A percentile compares a stretch with the other conserved stretches of the same genome.
These are phyloP conservation scores for Chrysosphaeria jannelii DNA, from an alignment of 2,329 filamentous ascomycete species.

Conservation along the genomic window DNA sequence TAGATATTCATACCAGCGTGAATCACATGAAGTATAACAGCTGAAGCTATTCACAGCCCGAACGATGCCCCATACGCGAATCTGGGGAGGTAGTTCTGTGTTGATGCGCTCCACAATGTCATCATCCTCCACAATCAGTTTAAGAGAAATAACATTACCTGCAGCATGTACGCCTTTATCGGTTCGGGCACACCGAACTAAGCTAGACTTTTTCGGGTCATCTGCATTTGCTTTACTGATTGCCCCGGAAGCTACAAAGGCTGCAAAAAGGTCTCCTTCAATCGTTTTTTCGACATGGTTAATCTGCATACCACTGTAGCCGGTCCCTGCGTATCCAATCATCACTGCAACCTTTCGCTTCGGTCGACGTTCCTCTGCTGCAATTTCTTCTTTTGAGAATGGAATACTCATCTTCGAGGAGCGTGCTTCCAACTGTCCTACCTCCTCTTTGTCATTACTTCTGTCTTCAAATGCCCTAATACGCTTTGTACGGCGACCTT, in stretches of 20 bases:
- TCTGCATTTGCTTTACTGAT: constrained; percentile 93
- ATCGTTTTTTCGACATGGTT: constrained; percentile 64
- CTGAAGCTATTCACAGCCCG: constrained; percentile 75
- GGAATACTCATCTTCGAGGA: constrained; percentile 24
- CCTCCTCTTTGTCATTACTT: constrained; percentile 6
- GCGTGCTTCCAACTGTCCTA: too few relatives aligned
- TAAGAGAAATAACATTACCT: constrained; percentile 81
- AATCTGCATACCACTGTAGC: constrained; percentile 94
- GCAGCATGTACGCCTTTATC: constrained; percentile 95
- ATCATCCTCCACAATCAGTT: constrained; percentile 78
- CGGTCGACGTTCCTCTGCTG: constrained; percentile 48
- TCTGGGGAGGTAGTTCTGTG: constrained; percentile 53
- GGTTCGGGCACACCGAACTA: constrained; percentile 79
- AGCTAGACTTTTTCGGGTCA: constrained; percentile 83
- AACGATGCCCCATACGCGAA: constrained; percentile 82
- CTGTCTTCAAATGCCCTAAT: too few relatives aligned
- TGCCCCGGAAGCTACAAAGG: constrained; percentile 69
- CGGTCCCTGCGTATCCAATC: constrained; percentile 84
- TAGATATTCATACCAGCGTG: constrained; percentile 87
- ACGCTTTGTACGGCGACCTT: too few relatives aligned
- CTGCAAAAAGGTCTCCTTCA: constrained; percentile 78
- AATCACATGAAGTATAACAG: constrained; percentile 85
- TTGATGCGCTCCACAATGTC: constrained; percentile 84
- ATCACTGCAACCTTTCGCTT: constrained; percentile 93
- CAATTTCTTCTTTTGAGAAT: constrained; percentile 52